phyloP scores from a whole-genome alignment of 2,329 filamentous ascomycete genomes.

The Blastomyces emzantsi region DNA sequence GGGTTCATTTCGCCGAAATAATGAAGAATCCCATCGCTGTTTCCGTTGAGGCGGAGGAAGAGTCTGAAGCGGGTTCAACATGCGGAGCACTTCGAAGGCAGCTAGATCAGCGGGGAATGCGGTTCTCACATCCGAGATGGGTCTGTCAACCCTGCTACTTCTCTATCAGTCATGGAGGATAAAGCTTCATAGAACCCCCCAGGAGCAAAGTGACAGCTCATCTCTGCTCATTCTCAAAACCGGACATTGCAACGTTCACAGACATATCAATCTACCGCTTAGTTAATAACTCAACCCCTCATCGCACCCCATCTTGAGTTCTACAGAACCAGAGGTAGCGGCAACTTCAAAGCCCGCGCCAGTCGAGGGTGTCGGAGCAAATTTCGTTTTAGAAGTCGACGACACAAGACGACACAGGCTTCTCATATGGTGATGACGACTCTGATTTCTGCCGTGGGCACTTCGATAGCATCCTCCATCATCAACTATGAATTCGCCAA shows the following conservation, averaged over 20 bases:
- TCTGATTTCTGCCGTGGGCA: neutral
- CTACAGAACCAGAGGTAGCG: neutral
- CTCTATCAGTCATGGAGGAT: neutral
- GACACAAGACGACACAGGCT: neutral
- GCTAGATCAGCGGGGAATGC: neutral
- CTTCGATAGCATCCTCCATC: conserved; percentile 23
- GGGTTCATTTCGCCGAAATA: too few relatives aligned
- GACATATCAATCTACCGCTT: neutral
- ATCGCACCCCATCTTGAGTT: neutral
- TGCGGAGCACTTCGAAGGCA: too few relatives aligned
- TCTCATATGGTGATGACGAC: neutral
- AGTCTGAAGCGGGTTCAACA: too few relatives aligned
- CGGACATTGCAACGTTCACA: neutral
- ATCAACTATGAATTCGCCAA: conserved; percentile 40
- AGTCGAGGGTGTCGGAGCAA: neutral
- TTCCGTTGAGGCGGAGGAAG: too few relatives aligned
- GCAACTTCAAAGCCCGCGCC: neutral
- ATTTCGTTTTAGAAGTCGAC: neutral
- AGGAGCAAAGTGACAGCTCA: neutral
- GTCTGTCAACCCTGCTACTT: neutral
- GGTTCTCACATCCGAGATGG: neutral
- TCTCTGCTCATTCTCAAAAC: neutral
- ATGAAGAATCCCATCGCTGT: too few relatives aligned
- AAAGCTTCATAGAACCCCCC: neutral
- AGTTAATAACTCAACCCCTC: neutral